Conservation (phyloP, 352 stramenopile genomes). For the Phytophthora megakarya region DNA sequence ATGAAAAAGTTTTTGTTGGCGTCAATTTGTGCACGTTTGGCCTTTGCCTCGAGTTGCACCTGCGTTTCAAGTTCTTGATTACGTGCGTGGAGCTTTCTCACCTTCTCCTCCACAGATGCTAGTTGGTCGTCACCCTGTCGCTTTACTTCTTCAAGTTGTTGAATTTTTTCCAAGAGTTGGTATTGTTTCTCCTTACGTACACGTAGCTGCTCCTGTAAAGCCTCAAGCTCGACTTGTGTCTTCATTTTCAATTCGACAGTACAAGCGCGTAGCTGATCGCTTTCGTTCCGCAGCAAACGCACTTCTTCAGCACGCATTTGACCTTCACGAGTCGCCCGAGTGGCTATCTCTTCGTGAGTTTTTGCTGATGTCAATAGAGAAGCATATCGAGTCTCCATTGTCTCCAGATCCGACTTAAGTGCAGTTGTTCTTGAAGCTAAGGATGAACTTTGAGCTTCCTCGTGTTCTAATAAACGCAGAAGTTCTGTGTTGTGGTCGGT, state of each 20-base stretch:
- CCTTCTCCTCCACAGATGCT: constrained; percentile 89
- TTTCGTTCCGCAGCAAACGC: constrained; percentile 85
- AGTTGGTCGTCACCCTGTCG: constrained; percentile 93
- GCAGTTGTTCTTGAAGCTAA: constrained; percentile 59
- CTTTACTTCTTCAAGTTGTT: constrained; percentile 94
- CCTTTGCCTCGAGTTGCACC: constrained; percentile 93
- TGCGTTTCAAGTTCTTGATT: constrained; percentile 95
- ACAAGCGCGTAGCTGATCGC: constrained; percentile 92
- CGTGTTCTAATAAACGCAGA: constrained; percentile 93
- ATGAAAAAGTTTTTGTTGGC: constrained; percentile 92
- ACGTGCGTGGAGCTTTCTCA: constrained; percentile 87
- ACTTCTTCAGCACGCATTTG: constrained; percentile 95
- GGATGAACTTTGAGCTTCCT: constrained; percentile 89
- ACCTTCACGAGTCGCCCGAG: constrained; percentile 87
- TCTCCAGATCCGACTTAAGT: constrained; percentile 81
- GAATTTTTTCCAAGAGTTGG: constrained; percentile 95
- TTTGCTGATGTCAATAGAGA: constrained; percentile 92
- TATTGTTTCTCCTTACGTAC: constrained; percentile 98
- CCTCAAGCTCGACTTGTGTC: constrained; percentile 95
- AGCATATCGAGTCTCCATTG: constrained; percentile 87
- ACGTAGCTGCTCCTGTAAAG: constrained; percentile 95
- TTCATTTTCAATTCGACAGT: constrained; percentile 96
- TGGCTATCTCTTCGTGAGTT: constrained; percentile 92
- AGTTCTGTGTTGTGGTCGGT: constrained; percentile 97
- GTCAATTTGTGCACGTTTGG: constrained; percentile 92